These are phyloP conservation scores for Pascua guehoae DNA, from an alignment of 1,284 basidiomycete species.

Conservation along the genomic window DNA sequence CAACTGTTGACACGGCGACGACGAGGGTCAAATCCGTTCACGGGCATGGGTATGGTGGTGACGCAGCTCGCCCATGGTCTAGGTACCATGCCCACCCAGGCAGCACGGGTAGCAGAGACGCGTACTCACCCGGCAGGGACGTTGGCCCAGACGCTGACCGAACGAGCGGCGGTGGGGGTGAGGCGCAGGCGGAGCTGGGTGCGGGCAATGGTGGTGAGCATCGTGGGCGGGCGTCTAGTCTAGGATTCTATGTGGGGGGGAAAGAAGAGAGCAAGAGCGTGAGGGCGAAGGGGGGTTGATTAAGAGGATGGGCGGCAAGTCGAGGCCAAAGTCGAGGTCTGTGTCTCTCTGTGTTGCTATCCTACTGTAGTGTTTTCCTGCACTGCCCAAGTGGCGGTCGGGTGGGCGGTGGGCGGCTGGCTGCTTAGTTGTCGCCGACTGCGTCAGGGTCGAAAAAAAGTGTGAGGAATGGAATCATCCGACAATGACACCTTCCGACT, in stretches of 20 bases:
- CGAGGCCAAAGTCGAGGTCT: too few species aligned
- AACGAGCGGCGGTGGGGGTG: constrained; percentile 14
- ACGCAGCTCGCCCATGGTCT: not conserved
- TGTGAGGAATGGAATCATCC: too few species aligned
- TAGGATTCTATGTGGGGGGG: not conserved
- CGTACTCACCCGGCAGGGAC: constrained; percentile 19
- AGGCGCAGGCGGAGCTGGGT: constrained; percentile 13
- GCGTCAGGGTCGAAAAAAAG: too few species aligned
- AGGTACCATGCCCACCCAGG: not conserved
- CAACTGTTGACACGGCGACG: not conserved
- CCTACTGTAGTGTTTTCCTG: too few species aligned
- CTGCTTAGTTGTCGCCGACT: too few species aligned
- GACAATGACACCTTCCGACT: too few species aligned
- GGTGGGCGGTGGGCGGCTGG: too few species aligned
- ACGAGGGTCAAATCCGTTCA: not conserved
- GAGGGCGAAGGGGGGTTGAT: not conserved
- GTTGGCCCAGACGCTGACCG: constrained; percentile 19
- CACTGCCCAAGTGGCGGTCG: too few species aligned
- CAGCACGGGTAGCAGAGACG: too few species aligned
- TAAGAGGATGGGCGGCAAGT: too few species aligned
- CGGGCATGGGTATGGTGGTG: not conserved
- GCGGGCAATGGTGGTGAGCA: constrained; percentile 17
- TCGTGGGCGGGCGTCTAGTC: not conserved
- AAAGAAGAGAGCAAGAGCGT: not conserved
- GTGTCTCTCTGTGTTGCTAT: too few species aligned